phyloP scores from a whole-genome alignment of 2,329 filamentous ascomycete species.

The Cordyceps farinosa region DNA sequence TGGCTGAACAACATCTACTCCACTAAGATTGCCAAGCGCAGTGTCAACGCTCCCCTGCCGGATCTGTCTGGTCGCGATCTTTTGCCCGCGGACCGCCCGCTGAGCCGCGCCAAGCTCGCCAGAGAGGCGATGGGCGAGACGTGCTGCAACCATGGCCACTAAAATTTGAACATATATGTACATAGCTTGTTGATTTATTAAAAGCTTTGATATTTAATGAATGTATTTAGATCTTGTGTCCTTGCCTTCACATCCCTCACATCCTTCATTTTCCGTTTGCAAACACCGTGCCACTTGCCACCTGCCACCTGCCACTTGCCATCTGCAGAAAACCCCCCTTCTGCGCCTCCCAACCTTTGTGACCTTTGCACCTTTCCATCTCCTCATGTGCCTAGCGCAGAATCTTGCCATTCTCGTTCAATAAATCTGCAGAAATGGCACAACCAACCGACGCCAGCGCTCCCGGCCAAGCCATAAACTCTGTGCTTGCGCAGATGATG shows the following conservation, averaged over 20 bases:
- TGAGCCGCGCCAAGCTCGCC: conserved; percentile 28
- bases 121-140: conserved; percentile 24
- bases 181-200: not conserved
- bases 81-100: conserved; percentile 24
- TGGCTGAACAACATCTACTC: conserved; percentile 29
- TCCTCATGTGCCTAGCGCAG: no score
- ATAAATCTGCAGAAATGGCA: not conserved
- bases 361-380: no score
- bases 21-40: conserved; percentile 22
- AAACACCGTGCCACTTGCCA: no score
- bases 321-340: no score
- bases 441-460: not conserved
- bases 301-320: no score
- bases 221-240: no score
- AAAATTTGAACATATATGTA: not conserved
- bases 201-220: not conserved
- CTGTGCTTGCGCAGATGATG: not conserved
- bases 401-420: no score
- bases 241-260: no score
- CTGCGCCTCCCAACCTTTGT: no score
- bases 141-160: conserved; percentile 20
- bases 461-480: not conserved
- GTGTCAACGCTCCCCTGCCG: conserved; percentile 18
- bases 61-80: conserved; percentile 26
- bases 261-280: no score